Evolutionary conservation across 371 early-diverging fungal genomes (phyloP).

Genomic region (Mucor mucedo): DNA sequence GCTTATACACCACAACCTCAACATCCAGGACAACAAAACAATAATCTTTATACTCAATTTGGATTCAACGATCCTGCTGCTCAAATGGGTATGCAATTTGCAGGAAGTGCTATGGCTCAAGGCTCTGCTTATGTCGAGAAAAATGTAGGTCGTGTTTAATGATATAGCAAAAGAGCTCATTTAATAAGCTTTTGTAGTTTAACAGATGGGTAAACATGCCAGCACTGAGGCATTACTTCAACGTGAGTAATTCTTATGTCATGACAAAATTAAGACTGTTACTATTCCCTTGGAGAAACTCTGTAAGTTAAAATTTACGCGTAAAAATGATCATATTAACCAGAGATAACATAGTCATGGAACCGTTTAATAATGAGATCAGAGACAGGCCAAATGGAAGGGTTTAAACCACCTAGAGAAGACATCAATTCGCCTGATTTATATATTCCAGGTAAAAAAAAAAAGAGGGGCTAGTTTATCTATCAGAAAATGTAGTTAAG

Average conservation of each 20-base stretch:
- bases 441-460: constrained; percentile 89
- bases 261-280: constrained; percentile 85
- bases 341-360: constrained; percentile 67
- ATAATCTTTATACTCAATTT: constrained; percentile 57
- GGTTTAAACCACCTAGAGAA: constrained; percentile 86
- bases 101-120: constrained; percentile 86
- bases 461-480: not conserved
- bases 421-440: constrained; percentile 97
- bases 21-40: constrained; percentile 16
- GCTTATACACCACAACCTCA: constrained; percentile 47
- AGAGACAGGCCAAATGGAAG: constrained; percentile 88
- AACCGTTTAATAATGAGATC: constrained; percentile 75
- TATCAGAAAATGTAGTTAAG: not conserved
- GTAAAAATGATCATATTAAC: constrained; percentile 54
- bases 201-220: constrained; percentile 85
- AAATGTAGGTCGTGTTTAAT: constrained; percentile 66
- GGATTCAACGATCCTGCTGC: constrained; percentile 79
- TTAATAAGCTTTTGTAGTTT: constrained; percentile 54
- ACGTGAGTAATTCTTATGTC: constrained; percentile 95
- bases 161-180: not conserved
- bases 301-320: constrained; percentile 58
- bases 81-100: constrained; percentile 96
- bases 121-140: constrained; percentile 92
- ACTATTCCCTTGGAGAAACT: constrained; percentile 95
- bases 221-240: constrained; percentile 93